Evolutionary conservation across 495 filamentous ascomycete genomes (phyloP), one percentile per base, ranked within the genome.

Genomic region (Penicillium lagena): DNA sequence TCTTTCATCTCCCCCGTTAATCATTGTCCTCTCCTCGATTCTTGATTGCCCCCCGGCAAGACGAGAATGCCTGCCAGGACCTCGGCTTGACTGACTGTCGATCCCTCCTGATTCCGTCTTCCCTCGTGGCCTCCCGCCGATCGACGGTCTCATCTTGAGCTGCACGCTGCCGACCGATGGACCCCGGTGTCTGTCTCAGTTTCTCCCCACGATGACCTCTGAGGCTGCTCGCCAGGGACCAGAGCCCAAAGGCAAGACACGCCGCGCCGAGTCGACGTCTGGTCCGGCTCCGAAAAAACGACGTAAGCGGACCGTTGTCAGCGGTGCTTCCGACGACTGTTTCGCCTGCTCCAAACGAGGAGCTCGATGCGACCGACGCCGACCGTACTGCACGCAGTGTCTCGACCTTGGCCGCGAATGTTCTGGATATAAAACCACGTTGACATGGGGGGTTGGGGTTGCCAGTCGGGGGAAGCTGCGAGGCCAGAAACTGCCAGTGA

Each of bases 391-490:
- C 63, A 89, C 88, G 37, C 90, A 89, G 62, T 98, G 93, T 66
- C 77, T 98, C 39, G 90, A 96, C 43, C 71, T 84, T 46, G 87
- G 89, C 44, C 91, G 88, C 59, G 89, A 95, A 62, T 98, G 93
- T 71, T 89, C 87, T 35, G 93, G 93, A 48, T 98, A 98, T 73
- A 93, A 94, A 69, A 97, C 93, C 14, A 88, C 90, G 38, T 78
- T 98, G 70, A 98, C 93, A 31, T 98, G 93, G 93, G 93, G 91
- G 10, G 86, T 98, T 31, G 93, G 93, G 17, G 93, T 98, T 50
- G 93, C 93, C 33, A 96, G 91, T 62, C 82, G 93, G 51, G 93
- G 93, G 47, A 98, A 98, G 71, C 79, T 98, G 45, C 79, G 93
- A 40, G 93, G 93, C 12, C 65, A 96, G 46, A 86, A 90, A 35